phyloP scores from a whole-genome alignment of 805 yeast genomes.

The Ogataea zsoltii region DNA sequence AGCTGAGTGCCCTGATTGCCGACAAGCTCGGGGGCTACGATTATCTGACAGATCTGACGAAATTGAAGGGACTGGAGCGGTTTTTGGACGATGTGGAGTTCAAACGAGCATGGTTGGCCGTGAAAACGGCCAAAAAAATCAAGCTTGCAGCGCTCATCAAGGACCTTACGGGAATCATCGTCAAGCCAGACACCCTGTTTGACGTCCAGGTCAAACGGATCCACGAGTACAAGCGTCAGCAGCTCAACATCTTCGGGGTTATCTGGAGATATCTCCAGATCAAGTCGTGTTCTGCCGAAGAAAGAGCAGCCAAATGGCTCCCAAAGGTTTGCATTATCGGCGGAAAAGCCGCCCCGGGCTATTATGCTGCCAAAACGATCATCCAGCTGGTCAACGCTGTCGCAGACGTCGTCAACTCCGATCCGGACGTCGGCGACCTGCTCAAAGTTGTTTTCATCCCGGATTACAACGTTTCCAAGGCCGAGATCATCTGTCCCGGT shows the following conservation, averaged over 20 bases:
- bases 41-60: conserved; percentile 66
- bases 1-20: conserved; percentile 70
- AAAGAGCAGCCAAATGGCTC: conserved; percentile 58
- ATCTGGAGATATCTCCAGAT: conserved; percentile 79
- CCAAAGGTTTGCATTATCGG: conserved; percentile 85
- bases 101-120: conserved; percentile 66
- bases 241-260: conserved; percentile 86
- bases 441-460: conserved; percentile 87
- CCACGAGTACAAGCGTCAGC: conserved; percentile 95
- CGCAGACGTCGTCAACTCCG: conserved; percentile 76
- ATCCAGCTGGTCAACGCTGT: conserved; percentile 84
- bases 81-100: conserved; percentile 69
- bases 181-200: conserved; percentile 74
- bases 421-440: conserved; percentile 68
- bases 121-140: conserved; percentile 69
- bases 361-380: conserved; percentile 89
- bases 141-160: conserved; percentile 68
- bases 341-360: conserved; percentile 98
- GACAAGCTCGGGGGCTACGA: conserved; percentile 68
- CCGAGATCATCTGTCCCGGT: conserved; percentile 87
- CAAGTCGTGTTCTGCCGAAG: conserved; percentile 63
- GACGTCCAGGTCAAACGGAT: conserved; percentile 94
- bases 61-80: conserved; percentile 65
- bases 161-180: conserved; percentile 56
- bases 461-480: conserved; percentile 92